Evolutionary conservation across 305 asterid species (phyloP), one percentile per base, ranked within the genome.

Genomic region (Fraxinus platypoda): DNA sequence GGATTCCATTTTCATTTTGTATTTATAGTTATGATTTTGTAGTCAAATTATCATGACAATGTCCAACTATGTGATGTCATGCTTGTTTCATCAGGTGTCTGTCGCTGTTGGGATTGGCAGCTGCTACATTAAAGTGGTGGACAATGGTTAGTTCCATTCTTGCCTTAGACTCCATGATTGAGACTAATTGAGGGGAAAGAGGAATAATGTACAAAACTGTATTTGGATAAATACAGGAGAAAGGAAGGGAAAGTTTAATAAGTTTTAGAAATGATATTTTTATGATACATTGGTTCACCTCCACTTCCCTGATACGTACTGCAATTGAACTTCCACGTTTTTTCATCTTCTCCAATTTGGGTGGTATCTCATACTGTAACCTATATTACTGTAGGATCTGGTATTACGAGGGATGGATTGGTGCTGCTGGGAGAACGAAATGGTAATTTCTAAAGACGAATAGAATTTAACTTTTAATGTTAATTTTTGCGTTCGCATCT

Each of bases 321-420:
- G n/a, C 74, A 25, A 28, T 68, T 68, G 30, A 68, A 26, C 30
- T 57, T 74, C 46, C 31, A 13, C 25, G 54, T 37, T 30, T 59
- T 83, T 81, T 1, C 64, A 46, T 43, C 35, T 68, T 77, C 43
- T 75, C 30, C 71, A 41, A 68, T 31, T 79, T 75, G 76, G 12
- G 78, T 77, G 37, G 80, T 46, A 19, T 76, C 41, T 62, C 12
- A 34, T 83, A 71, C 41, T 66, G 59, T 17, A 54, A 64, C 78
- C 26, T 79, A 15, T 82, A 19, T 33, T 75, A 62, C 84, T 82
- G 87, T 82, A 95, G 99, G 98, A 77, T 88, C 87, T 85, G 99
- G 99, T 86, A 88, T 95, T 82, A 83, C 91, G 46, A 90, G 98
- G 82, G 98, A 94, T 78, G 99, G 96, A 86, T 83, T 95, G 87